These are phyloP conservation scores for Claviceps sp. DNA, from an alignment of 2,329 filamentous ascomycete species.

Conservation along the genomic window DNA sequence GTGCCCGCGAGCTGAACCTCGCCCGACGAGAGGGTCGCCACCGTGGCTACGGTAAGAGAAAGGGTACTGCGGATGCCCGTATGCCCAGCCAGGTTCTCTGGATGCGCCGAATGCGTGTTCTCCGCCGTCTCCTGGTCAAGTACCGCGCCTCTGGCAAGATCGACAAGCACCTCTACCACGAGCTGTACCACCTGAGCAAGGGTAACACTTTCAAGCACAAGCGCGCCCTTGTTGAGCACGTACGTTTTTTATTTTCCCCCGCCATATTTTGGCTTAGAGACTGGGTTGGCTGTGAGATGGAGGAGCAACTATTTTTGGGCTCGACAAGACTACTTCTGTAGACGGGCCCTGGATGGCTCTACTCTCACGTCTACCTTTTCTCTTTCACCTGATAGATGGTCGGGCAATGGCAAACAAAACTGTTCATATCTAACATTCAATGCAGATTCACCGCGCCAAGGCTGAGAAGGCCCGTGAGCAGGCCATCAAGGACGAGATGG, in stretches of 20 bases:
- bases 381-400: too few relatives aligned
- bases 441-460: slow-evolving; percentile 98
- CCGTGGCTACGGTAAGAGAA: slow-evolving; percentile 99
- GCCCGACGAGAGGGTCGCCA: slow-evolving; percentile 92
- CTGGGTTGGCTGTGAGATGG: too few relatives aligned
- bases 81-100: slow-evolving; percentile 98
- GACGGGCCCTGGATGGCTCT: too few relatives aligned
- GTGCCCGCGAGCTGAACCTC: slow-evolving; percentile 88
- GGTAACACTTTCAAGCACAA: slow-evolving; percentile 99
- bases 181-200: slow-evolving; percentile 99
- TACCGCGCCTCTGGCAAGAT: slow-evolving; percentile 99
- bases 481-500: slow-evolving; percentile 98
- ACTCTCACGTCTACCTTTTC: too few relatives aligned
- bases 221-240: slow-evolving; percentile 98
- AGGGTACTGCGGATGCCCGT: slow-evolving; percentile 99
- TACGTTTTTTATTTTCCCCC: slow-evolving; percentile 43
- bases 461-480: slow-evolving; percentile 96
- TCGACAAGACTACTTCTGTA: too few relatives aligned
- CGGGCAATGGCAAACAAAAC: too few relatives aligned
- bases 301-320: too few relatives aligned
- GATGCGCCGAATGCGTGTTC: slow-evolving; percentile 99
- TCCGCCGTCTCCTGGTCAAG: slow-evolving; percentile 97
- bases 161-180: slow-evolving; percentile 99
- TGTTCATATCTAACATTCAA: background rate
- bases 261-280: background rate